These are phyloP conservation scores for Aureobasidium sp. DNA, from an alignment of 2,329 filamentous ascomycete genomes.

Conservation along the genomic window DNA sequence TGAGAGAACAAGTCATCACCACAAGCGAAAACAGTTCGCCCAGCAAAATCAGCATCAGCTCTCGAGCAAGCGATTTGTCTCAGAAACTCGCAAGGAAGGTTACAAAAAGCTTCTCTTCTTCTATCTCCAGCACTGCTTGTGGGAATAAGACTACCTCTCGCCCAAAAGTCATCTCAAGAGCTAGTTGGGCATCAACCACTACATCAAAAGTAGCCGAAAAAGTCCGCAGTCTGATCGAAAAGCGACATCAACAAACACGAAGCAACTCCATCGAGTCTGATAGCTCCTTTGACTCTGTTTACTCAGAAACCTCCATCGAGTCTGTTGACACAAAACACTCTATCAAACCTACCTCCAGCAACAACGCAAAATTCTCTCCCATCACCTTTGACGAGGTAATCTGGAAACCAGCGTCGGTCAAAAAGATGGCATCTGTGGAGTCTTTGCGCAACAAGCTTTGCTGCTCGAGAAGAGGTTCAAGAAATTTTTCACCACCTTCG, in stretches of 20 bases:
- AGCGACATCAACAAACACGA: not conserved
- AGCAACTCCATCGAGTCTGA: not conserved
- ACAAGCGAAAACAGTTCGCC: not conserved
- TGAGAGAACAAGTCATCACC: not conserved
- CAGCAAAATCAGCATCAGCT: not conserved
- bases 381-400: not conserved
- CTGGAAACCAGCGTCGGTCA: not conserved
- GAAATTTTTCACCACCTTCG: too few species aligned
- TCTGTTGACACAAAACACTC: not conserved
- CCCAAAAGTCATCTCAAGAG: not conserved
- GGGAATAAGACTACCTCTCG: not conserved
- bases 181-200: not conserved
- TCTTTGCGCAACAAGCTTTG: too few species aligned
- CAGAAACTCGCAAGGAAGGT: not conserved
- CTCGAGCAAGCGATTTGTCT: not conserved
- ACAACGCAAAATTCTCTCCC: not conserved
- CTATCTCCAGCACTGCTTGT: not conserved
- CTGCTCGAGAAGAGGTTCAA: too few species aligned
- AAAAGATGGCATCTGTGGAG: too few species aligned
- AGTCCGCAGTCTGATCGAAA: not conserved
- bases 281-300: too few species aligned
- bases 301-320: not conserved
- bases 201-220: not conserved
- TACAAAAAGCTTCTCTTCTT: not conserved
- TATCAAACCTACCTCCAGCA: not conserved